These are phyloP conservation scores for Phytophthora capsici DNA, from an alignment of 352 stramenopile genomes.

Conservation along the genomic window DNA sequence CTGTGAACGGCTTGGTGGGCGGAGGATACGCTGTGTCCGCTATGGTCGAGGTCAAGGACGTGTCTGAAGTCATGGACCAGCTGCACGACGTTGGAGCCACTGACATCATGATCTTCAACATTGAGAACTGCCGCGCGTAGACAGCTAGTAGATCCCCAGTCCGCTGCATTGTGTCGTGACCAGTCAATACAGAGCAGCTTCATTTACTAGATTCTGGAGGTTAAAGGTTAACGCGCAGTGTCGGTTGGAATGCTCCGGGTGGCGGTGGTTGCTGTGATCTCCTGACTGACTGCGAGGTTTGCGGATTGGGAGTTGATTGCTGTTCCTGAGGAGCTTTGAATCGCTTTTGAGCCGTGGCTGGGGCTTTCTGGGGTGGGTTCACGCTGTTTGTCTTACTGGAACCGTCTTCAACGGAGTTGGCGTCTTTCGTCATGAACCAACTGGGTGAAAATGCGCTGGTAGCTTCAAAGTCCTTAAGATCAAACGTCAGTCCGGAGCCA, in stretches of 20 bases:
- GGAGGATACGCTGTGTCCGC: conserved; percentile 91
- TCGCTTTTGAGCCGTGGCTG: not conserved
- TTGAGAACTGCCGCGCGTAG: conserved; percentile 94
- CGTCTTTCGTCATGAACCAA: conserved; percentile 10
- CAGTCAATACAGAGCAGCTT: conserved; percentile 22
- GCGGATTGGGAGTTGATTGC: conserved; percentile 3
- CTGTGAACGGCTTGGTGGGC: conserved; percentile 91
- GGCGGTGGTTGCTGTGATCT: conserved; percentile 11
- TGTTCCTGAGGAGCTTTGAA: conserved; percentile 5
- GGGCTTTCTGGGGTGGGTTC: not conserved
- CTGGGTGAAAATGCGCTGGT: conserved; percentile 4
- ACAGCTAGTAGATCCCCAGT: conserved; percentile 17
- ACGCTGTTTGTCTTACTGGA: not conserved
- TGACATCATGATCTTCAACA: conserved; percentile 97
- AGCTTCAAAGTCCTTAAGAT: conserved; percentile 11
- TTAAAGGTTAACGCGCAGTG: conserved; percentile 34
- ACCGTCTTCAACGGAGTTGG: not conserved
- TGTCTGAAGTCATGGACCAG: conserved; percentile 96
- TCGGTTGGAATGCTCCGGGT: conserved; percentile 18
- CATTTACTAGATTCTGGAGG: conserved; percentile 7
- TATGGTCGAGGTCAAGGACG: conserved; percentile 92
- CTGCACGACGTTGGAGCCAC: conserved; percentile 95
- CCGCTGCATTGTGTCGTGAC: conserved; percentile 13
- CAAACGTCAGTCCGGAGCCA: conserved; percentile 11
- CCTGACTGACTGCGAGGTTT: not conserved